Evolutionary conservation across 192 early-diverging fungal species (phyloP), one percentile per base, ranked within the genome.

Genomic region (Ramicandelaber brevisporus): DNA sequence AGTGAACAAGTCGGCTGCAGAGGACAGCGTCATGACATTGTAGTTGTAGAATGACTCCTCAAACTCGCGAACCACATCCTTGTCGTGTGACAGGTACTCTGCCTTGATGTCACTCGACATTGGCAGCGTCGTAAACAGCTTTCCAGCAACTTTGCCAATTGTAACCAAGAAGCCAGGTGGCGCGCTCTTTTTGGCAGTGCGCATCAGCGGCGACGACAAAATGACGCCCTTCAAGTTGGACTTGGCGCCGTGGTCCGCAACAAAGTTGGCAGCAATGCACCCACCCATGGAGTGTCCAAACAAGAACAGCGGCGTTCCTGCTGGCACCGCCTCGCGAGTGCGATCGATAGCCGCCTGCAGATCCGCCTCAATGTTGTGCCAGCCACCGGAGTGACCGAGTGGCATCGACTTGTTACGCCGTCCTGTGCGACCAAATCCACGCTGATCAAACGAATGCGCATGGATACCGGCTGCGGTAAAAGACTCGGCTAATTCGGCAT

Each of bases 271-370:
- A 14, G 38, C 48, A 28, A 44, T 48, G 12, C 51, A 31, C 0
- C 57, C 57, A 18, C 57, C 57, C 57, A 59, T 59, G 22, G 57
- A 61, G 29, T 73, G 69, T 11, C 69, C 69, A 13, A 59, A 44
- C 10, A 66, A 26, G 39, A 64, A 66, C 29, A 61, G 54, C 19
- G 54, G 55, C 18, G 53, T 33, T 5, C 41, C n/a, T n/a, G n/a
- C n/a, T n/a, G n/a, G n/a, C n/a, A n/a, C n/a, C n/a, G n/a, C n/a
- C n/a, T n/a, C n/a, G n/a, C n/a, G n/a, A n/a, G n/a, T n/a, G n/a
- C n/a, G n/a, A n/a, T n/a, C n/a, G n/a, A n/a, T n/a, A n/a, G n/a
- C n/a, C n/a, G n/a, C n/a, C n/a, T n/a, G n/a, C n/a, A n/a, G n/a
- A n/a, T n/a, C n/a, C n/a, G n/a, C n/a, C n/a, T n/a, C n/a, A n/a